Base-by-base conservation (phyloP, 371 early-diverging fungal species). In the Lichtheimia ornata region DNA sequence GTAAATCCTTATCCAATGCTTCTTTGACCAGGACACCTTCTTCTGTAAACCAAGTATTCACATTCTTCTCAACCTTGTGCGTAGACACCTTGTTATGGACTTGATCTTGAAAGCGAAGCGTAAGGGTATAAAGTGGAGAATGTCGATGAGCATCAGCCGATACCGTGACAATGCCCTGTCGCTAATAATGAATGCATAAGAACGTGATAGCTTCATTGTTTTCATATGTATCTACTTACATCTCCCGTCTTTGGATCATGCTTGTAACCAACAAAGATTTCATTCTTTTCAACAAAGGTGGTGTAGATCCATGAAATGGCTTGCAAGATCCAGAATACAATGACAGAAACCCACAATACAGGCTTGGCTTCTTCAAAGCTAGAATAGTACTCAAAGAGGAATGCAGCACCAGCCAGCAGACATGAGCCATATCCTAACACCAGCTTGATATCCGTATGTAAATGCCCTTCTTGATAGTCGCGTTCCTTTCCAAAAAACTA, bases 371-470 rank as follows among this genome's bases (percentile, higher is more conserved):
- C 67, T 13, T 69, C 54, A 45, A 80, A 80, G 20, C 72, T 64
- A 0, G 66, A 64, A 51, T 75, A 73, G 57, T 73, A 75, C 49
- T 77, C 81, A 53, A 77, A 70, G 1, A 65, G 64, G 44, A 74
- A 71, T 1, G 73, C 70, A 4, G 63, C 72, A 5, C 57, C 76
- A 13, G 81, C 81, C 61, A 80, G 62, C 2, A 72, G 17, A 50
- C 73, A 71, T 2, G 81, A 77, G 27, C 69, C 50, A 51, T 75
- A 80, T 28, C 81, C 81, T 15, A 77, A 45, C 5, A 73, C 17
- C 4, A 80, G 66, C 57, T 75, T 77, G 59, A 80, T 54, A 50
- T 80, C 73, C 6, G 73, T 72, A 47, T 80, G 81, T 1, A 50
- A 40, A 50, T 77, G 73, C 6, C 65, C 66, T 59, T 80, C 69